These are phyloP conservation scores for Amesomyces nigricolor DNA, from an alignment of 2,329 filamentous ascomycete species.

Conservation along the genomic window DNA sequence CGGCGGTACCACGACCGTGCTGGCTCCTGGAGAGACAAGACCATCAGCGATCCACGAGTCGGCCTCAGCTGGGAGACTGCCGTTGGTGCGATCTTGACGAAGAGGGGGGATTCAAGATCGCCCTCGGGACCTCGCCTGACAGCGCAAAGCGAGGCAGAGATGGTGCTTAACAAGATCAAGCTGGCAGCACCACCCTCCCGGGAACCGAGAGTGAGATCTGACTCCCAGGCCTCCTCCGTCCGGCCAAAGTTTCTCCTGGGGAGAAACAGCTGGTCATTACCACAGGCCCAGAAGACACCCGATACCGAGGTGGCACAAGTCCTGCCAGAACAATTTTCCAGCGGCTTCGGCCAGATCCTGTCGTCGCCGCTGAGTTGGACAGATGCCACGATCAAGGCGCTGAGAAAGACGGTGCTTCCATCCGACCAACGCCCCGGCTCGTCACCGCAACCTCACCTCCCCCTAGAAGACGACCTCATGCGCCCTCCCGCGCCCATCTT, in stretches of 20 bases:
- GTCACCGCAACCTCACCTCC: not conserved
- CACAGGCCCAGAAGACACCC: constrained; percentile 23
- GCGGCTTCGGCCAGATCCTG: constrained; percentile 25
- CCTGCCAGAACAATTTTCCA: constrained; percentile 28
- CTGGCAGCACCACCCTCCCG: constrained; percentile 31
- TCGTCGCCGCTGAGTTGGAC: constrained; percentile 32
- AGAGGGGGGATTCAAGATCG: constrained; percentile 23
- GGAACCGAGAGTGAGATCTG: constrained; percentile 26
- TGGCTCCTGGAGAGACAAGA: constrained; percentile 41
- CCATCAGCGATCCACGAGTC: constrained; percentile 37
- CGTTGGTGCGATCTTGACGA: constrained; percentile 31
- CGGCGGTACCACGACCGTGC: constrained; percentile 40
- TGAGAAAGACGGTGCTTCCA: constrained; percentile 26
- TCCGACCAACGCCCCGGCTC: not conserved
- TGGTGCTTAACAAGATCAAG: constrained; percentile 39
- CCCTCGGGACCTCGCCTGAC: constrained; percentile 29
- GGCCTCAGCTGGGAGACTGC: constrained; percentile 39
- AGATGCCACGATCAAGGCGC: constrained; percentile 29
- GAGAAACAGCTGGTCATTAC: constrained; percentile 32
- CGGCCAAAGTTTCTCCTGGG: constrained; percentile 32
- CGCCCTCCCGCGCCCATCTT: constrained; percentile 23
- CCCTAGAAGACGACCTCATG: constrained; percentile 13
- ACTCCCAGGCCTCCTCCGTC: constrained; percentile 17
- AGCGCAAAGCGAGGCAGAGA: constrained; percentile 37
- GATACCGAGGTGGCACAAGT: constrained; percentile 27